phyloP scores from a whole-genome alignment of 148 eudicot species.

The Chenopodium berlandieri region DNA sequence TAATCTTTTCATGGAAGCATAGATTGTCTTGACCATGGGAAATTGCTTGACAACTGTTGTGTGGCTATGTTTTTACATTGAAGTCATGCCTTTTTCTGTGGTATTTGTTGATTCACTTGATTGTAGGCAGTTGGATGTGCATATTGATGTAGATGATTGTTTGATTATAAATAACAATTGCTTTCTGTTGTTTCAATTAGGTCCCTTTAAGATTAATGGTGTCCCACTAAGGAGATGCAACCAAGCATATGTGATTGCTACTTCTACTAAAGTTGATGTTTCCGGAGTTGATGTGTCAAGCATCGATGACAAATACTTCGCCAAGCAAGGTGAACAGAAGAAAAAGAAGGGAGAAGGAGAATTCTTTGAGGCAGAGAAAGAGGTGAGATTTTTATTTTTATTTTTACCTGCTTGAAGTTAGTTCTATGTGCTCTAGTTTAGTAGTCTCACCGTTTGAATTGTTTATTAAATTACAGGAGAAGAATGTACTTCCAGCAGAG shows the following conservation, averaged over 20 bases:
- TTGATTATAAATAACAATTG: neutral
- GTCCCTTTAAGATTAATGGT: constrained; percentile 64
- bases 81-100: neutral
- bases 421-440: neutral
- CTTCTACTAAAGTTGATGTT: constrained; percentile 55
- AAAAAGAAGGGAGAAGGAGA: constrained; percentile 55
- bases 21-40: neutral
- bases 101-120: neutral
- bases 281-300: constrained; percentile 45
- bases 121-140: neutral
- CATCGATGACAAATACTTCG: constrained; percentile 59
- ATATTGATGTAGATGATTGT: neutral
- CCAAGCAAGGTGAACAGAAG: constrained; percentile 56
- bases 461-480: constrained; percentile 30
- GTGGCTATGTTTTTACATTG: neutral
- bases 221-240: constrained; percentile 65
- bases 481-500: constrained; percentile 51
- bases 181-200: constrained; percentile 21
- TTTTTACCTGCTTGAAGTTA: no score
- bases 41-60: neutral
- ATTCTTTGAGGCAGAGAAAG: constrained; percentile 61
- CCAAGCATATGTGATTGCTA: constrained; percentile 57
- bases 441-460: neutral
- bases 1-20: neutral
- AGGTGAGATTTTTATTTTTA: constrained; percentile 31